Conservation (phyloP, 1,284 basidiomycete genomes). For the Rhodotorula sp. region DNA sequence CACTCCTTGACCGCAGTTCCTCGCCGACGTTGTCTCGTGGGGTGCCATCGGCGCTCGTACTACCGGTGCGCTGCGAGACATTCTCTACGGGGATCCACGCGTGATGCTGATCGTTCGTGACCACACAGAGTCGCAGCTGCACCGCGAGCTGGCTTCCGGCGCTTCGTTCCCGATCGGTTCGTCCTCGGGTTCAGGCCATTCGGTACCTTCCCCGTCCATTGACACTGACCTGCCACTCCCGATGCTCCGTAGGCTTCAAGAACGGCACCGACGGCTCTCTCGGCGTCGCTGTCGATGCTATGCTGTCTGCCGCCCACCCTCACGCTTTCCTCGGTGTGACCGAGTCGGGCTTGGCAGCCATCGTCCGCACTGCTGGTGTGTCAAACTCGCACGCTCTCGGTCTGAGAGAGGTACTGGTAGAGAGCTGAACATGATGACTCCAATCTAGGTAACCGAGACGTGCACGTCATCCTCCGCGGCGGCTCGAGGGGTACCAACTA, state of each 20-base stretch:
- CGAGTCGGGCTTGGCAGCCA: conserved; percentile 85
- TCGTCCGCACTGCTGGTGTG: conserved; percentile 93
- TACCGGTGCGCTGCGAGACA: conserved; percentile 56
- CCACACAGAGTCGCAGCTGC: conserved; percentile 70
- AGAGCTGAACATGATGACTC: no score
- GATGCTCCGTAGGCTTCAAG: conserved; percentile 72
- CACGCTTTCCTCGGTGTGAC: conserved; percentile 99
- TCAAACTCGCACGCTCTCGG: conserved; percentile 6
- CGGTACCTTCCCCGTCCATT: background rate
- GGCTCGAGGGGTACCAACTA: conserved; percentile 86
- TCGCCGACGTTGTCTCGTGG: conserved; percentile 78
- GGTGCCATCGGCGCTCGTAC: conserved; percentile 97
- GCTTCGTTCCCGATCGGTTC: conserved; percentile 75
- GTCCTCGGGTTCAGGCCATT: background rate
- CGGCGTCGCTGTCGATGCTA: conserved; percentile 83
- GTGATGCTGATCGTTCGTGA: background rate
- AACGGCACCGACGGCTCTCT: conserved; percentile 96
- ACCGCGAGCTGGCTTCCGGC: conserved; percentile 87
- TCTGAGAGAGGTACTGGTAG: background rate
- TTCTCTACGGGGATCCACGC: background rate
- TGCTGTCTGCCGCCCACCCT: conserved; percentile 85
- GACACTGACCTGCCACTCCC: no score
- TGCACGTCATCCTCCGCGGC: conserved; percentile 91
- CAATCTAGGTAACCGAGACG: conserved; percentile 59
- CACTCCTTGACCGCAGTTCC: conserved; percentile 50